Evolutionary conservation across 148 eudicot species (phyloP).

Genomic region (Tetragonia tetragonoides): DNA sequence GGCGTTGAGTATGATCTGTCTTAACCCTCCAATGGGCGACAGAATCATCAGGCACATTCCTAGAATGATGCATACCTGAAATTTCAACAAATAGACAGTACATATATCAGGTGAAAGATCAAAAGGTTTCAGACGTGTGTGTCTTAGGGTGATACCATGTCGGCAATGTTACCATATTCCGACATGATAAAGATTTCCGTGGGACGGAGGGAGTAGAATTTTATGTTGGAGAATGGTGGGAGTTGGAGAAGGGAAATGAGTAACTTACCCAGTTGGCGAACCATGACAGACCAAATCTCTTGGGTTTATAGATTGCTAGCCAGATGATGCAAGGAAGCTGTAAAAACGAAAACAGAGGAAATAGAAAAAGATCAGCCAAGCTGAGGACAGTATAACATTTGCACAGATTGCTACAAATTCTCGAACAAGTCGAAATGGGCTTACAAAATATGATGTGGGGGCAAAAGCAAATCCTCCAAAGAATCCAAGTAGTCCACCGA

Average conservation of each 20-base stretch:
- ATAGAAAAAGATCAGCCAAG: not conserved
- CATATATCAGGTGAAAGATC: not conserved
- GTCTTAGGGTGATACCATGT: too few species aligned
- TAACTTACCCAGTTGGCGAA: constrained; percentile 35
- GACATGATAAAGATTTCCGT: too few species aligned
- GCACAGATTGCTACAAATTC: not conserved
- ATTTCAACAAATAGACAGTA: not conserved
- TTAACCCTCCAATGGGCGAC: constrained; percentile 39
- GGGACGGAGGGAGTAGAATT: too few species aligned
- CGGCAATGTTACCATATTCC: too few species aligned
- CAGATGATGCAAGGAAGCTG: constrained; percentile 48
- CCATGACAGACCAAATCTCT: constrained; percentile 34
- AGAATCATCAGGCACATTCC: constrained; percentile 37
- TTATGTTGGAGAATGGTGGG: too few species aligned
- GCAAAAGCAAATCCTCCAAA: constrained; percentile 43
- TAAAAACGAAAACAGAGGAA: not conserved
- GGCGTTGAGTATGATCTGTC: constrained; percentile 29
- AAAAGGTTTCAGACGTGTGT: not conserved
- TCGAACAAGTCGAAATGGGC: not conserved
- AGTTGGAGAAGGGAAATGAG: not conserved
- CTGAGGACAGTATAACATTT: not conserved
- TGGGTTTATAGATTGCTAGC: constrained; percentile 39
- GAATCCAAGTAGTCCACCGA: constrained; percentile 40
- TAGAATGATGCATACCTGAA: constrained; percentile 35
- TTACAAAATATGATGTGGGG: constrained; percentile 42